Evolutionary conservation across 129 eudicot species (phyloP).

Genomic region (Glebionis coronaria): DNA sequence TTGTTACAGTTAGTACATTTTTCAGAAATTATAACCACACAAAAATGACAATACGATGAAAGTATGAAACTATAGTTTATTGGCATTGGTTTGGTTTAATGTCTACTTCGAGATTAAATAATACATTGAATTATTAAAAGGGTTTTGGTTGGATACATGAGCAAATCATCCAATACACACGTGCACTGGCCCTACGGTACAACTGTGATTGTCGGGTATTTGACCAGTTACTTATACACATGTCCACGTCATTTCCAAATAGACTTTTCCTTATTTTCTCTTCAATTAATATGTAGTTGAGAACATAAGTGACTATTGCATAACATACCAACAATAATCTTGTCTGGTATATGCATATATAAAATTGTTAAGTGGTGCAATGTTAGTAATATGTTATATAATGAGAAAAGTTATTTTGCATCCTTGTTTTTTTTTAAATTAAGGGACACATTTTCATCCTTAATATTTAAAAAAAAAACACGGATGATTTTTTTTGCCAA

Average conservation of each 20-base stretch:
- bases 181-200: conserved; percentile 81
- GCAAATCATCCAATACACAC: conserved; percentile 59
- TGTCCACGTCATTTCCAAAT: conserved; percentile 50
- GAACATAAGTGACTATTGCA: conserved; percentile 2
- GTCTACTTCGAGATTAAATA: conserved; percentile 23
- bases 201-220: conserved; percentile 50
- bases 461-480: too few relatives aligned
- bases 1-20: too few relatives aligned
- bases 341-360: not conserved
- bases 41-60: too few relatives aligned
- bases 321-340: not conserved
- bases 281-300: not conserved
- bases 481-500: too few relatives aligned
- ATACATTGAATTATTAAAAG: not conserved
- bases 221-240: conserved; percentile 38
- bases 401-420: too few relatives aligned
- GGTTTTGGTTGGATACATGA: conserved; percentile 21
- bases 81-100: conserved; percentile 12
- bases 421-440: too few relatives aligned
- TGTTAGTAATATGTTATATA: too few relatives aligned
- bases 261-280: conserved; percentile 8
- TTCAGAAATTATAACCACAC: too few relatives aligned
- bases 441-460: too few relatives aligned
- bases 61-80: too few relatives aligned
- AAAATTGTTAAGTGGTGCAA: too few relatives aligned